These are phyloP conservation scores for Trichomonascaceae sp. DNA, from an alignment of 1,139 yeast genomes.

Conservation along the genomic window DNA sequence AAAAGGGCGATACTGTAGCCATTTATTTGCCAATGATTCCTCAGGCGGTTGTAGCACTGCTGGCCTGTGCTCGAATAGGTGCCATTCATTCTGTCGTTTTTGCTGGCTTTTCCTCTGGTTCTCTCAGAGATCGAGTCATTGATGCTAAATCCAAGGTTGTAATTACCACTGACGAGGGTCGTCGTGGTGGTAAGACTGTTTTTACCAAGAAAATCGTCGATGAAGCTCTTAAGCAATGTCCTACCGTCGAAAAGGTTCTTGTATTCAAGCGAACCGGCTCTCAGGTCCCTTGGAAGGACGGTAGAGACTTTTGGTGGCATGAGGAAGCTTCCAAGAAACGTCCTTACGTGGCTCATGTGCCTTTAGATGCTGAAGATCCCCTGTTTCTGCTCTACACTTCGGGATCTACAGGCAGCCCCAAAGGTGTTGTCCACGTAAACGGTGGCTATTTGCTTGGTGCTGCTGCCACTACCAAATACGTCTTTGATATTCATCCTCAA, in stretches of 20 bases:
- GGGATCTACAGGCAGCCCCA: conserved; percentile 97
- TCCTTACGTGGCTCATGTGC: conserved; percentile 79
- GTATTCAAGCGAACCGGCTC: conserved; percentile 85
- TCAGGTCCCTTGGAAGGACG: conserved; percentile 61
- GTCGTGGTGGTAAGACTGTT: conserved; percentile 91
- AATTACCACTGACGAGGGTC: conserved; percentile 93
- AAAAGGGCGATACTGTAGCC: conserved; percentile 94
- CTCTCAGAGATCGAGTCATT: conserved; percentile 81
- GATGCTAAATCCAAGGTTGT: conserved; percentile 87
- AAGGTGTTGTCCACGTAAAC: conserved; percentile 94
- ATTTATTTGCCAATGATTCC: conserved; percentile 97
- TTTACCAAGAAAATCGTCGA: conserved; percentile 91
- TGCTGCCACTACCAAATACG: conserved; percentile 86
- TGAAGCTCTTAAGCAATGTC: conserved; percentile 78
- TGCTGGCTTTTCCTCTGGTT: conserved; percentile 95
- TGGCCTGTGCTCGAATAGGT: conserved; percentile 92
- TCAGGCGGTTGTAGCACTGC: conserved; percentile 88
- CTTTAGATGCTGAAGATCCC: conserved; percentile 90
- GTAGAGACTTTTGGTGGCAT: conserved; percentile 94
- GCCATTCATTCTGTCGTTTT: conserved; percentile 95
- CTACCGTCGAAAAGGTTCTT: conserved; percentile 72
- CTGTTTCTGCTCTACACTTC: conserved; percentile 89
- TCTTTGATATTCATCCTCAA: conserved; percentile 83
- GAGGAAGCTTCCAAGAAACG: conserved; percentile 76
- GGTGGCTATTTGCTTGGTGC: conserved; percentile 95